Conservation (phyloP, 2,329 filamentous ascomycete genomes). For the Scorias spongiosa region DNA sequence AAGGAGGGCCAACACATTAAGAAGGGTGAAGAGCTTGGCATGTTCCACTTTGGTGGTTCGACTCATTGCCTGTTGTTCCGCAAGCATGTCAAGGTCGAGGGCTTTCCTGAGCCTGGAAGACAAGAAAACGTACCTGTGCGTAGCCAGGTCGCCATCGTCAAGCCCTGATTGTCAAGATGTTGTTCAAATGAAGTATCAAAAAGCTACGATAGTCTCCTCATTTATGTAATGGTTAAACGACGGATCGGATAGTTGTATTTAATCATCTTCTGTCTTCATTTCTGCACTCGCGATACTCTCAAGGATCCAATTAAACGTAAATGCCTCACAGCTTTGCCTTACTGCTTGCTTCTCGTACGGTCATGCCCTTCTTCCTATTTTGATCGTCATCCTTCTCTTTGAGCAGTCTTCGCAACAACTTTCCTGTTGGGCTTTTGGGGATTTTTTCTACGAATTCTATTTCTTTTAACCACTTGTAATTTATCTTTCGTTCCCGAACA, state of each 20-base stretch:
- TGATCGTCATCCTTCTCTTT: conserved; percentile 29
- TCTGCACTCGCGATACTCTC: no score
- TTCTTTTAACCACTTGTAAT: conserved; percentile 49
- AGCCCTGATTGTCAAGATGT: conserved; percentile 1
- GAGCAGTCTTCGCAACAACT: conserved; percentile 50
- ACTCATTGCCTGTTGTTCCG: conserved; percentile 55
- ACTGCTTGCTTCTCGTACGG: conserved; percentile 8
- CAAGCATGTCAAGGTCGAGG: conserved; percentile 33
- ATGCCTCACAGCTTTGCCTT: conserved; percentile 10
- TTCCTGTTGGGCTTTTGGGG: conserved; percentile 58
- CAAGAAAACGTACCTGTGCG: conserved; percentile 24
- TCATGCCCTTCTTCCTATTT: conserved; percentile 12
- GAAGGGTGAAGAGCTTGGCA: conserved; percentile 59
- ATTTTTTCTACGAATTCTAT: conserved; percentile 49
- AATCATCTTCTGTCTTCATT: no score
- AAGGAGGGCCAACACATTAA: conserved; percentile 47
- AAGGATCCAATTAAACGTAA: conserved; percentile 2
- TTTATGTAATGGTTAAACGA: no score
- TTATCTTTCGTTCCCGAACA: conserved; percentile 47
- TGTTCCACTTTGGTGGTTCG: conserved; percentile 70
- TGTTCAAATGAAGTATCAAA: no score
- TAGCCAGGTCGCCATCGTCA: conserved; percentile 21
- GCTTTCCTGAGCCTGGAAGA: conserved; percentile 18
- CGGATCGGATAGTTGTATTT: no score
- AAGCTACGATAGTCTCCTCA: no score